phyloP scores from a whole-genome alignment of 768 basidiomycete species.

The Suillus clintonianus region DNA sequence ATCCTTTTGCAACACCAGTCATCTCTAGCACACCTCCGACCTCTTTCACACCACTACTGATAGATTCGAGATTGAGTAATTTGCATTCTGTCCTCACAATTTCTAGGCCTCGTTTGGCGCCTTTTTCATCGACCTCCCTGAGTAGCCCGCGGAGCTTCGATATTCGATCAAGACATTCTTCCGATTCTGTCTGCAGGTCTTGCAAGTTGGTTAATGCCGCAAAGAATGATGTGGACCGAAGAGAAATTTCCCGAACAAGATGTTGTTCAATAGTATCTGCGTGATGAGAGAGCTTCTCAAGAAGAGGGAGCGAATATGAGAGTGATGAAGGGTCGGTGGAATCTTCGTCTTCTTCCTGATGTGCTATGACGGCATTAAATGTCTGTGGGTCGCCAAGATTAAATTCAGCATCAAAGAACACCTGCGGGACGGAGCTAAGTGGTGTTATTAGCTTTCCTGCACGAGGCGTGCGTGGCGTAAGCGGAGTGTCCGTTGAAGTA shows the following conservation, averaged over 20 bases:
- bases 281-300: constrained; percentile 89
- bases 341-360: constrained; percentile 39
- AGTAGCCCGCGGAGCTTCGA: constrained; percentile 70
- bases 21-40: constrained; percentile 78
- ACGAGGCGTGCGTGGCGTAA: constrained; percentile 31
- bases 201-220: constrained; percentile 93
- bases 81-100: constrained; percentile 67
- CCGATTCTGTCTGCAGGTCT: constrained; percentile 87
- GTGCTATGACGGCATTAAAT: constrained; percentile 76
- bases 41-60: constrained; percentile 63
- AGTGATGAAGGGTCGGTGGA: constrained; percentile 60
- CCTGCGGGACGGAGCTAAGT: constrained; percentile 71
- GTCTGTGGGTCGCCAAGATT: constrained; percentile 79
- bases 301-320: constrained; percentile 68
- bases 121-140: constrained; percentile 71
- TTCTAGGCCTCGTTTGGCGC: constrained; percentile 78
- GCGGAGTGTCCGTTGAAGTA: constrained; percentile 8
- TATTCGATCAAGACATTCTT: constrained; percentile 78
- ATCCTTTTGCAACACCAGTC: constrained; percentile 63
- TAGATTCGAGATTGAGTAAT: constrained; percentile 57
- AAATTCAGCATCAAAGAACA: constrained; percentile 82
- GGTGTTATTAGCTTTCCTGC: constrained; percentile 58
- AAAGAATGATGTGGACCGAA: constrained; percentile 93
- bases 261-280: constrained; percentile 95
- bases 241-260: constrained; percentile 88